A percentile compares a stretch with the other conserved stretches of the same genome.
phyloP scores from a whole-genome alignment of 208 protist species.

The Porcisia deanei region DNA sequence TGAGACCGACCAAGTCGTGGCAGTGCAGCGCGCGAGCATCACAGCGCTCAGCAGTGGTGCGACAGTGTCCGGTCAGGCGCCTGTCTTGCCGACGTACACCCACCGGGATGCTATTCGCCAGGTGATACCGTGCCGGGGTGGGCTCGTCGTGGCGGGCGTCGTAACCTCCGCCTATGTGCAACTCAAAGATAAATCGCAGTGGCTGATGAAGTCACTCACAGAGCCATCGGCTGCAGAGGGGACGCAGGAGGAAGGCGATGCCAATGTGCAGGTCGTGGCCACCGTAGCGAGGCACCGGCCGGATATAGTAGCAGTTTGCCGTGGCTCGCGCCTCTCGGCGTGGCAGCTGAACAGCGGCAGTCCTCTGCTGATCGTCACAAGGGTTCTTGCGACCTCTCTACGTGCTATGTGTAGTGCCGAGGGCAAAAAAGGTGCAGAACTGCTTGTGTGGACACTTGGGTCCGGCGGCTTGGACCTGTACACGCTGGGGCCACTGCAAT shows the following conservation, averaged over 20 bases:
- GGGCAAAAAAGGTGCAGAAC: constrained; percentile 2
- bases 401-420: constrained; percentile 7
- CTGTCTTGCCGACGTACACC: constrained; percentile 3
- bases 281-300: constrained; percentile 14
- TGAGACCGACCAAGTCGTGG: constrained; percentile 21
- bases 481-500: background rate
- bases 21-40: constrained; percentile 19
- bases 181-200: constrained; percentile 2
- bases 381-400: background rate
- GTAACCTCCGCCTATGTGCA: constrained; percentile 14
- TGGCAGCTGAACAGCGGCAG: constrained; percentile 25
- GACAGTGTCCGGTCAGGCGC: background rate
- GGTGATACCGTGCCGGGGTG: constrained; percentile 19
- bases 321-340: constrained; percentile 2
- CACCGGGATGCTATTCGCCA: constrained; percentile 20
- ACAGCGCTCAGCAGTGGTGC: background rate
- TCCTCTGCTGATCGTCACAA: constrained; percentile 5
- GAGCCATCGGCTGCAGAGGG: background rate
- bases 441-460: constrained; percentile 15
- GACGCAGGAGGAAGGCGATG: background rate
- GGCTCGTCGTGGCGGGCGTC: constrained; percentile 9
- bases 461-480: background rate
- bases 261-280: background rate
- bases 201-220: background rate
- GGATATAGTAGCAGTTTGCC: constrained; percentile 18